Conservation (phyloP, 768 basidiomycete species). For the Boletus pseudo-olivaceus region DNA sequence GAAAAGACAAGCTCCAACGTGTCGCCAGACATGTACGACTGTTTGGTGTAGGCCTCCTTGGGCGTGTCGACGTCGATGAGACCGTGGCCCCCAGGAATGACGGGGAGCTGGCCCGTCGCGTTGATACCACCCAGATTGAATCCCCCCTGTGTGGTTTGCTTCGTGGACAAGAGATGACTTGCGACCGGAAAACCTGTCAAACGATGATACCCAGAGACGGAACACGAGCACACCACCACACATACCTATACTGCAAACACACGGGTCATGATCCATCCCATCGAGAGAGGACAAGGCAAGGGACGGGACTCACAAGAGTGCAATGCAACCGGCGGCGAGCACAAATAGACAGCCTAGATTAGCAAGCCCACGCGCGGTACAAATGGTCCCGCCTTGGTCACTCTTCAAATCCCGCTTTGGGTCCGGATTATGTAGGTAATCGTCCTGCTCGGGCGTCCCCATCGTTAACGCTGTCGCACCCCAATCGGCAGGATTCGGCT, state of each 20-base stretch:
- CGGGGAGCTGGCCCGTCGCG: conserved; percentile 60
- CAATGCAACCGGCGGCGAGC: conserved; percentile 45
- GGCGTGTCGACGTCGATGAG: conserved; percentile 59
- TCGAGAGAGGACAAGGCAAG: not conserved
- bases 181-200: conserved; percentile 48
- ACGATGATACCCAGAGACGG: not conserved
- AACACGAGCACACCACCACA: not conserved
- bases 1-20: conserved; percentile 62
- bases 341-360: conserved; percentile 67
- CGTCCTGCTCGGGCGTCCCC: conserved; percentile 54
- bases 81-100: conserved; percentile 40
- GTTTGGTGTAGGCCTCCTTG: conserved; percentile 37
- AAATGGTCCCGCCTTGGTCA: conserved; percentile 57
- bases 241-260: conserved; percentile 16
- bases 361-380: conserved; percentile 57
- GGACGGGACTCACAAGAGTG: conserved; percentile 50
- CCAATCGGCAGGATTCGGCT: conserved; percentile 45
- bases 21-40: conserved; percentile 36
- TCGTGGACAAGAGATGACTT: conserved; percentile 41
- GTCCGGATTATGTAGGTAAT: conserved; percentile 63
- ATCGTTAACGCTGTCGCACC: conserved; percentile 45
- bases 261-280: not conserved
- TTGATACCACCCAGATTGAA: conserved; percentile 79
- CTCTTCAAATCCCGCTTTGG: conserved; percentile 49
- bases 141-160: conserved; percentile 43